Percentiles rank a stretch among this genome's conserved stretches.
Conservation (phyloP, 345 rosid genomes). For the Pistacia vera region DNA sequence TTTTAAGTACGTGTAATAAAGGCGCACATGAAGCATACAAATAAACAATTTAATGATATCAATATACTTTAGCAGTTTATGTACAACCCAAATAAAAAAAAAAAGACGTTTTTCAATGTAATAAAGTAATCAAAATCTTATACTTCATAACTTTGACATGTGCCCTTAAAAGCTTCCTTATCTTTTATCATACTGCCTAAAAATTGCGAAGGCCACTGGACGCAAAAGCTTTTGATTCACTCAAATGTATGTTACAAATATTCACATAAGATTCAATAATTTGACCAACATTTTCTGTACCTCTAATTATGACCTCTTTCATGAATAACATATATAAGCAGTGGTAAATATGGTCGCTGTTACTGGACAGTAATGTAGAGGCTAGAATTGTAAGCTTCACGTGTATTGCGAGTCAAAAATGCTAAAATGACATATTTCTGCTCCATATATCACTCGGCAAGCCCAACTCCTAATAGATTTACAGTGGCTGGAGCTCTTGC, state of each 20-base stretch:
- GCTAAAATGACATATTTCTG: not conserved
- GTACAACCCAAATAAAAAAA: no score
- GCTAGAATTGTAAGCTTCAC: slow-evolving; percentile 13
- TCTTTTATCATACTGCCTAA: no score
- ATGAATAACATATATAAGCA: slow-evolving; percentile 8
- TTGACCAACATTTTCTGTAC: slow-evolving; percentile 1
- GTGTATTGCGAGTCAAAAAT: slow-evolving; percentile 1
- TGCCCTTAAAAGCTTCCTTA: no score
- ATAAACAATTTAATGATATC: no score
- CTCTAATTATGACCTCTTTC: slow-evolving; percentile 1
- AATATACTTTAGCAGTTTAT: no score
- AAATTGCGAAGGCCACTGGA: no score
- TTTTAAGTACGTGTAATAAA: no score
- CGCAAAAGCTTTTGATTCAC: slow-evolving; percentile 15
- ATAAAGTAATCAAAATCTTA: no score
- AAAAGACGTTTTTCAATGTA: no score
- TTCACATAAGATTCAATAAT: slow-evolving; percentile 11
- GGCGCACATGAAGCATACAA: no score
- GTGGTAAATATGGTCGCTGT: not conserved
- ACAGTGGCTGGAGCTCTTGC: slow-evolving; percentile 67
- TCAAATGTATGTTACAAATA: slow-evolving; percentile 8
- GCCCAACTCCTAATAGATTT: slow-evolving; percentile 13
- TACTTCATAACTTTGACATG: no score
- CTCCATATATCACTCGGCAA: not conserved
- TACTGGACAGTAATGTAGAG: not conserved